Evolutionary conservation across 768 basidiomycete genomes (phyloP), one percentile per base, ranked within the genome.

Genomic region (Termitomyces eurrhizus): DNA sequence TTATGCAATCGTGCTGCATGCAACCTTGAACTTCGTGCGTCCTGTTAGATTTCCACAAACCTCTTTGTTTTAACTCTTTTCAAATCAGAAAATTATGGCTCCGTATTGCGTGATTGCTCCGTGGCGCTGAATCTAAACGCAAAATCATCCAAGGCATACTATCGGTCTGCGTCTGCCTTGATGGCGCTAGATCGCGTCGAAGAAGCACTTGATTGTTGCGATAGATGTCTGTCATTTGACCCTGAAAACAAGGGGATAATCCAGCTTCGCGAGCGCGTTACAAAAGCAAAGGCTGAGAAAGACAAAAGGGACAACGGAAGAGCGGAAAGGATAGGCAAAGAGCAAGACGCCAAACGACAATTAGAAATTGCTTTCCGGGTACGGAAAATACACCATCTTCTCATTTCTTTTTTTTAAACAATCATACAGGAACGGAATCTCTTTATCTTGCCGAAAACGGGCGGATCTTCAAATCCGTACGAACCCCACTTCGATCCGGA

Each of bases 1-100:
- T 76, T 92, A 48, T 86, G 88, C 69, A 99, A 99, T 73, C 84
- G 95, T 45, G 94, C 96, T 5, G 95, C 94, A 7, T 95, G 93
- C 64, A 95, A 98, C 69, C 80, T 98, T 18, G 92, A 93, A 70
- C 81, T 95, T 21, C 77, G 94, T 93, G 65, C 68, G 89, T 70
- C 29, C 36, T 18, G 35, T 52, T 21, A 26, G 21, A 41, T 49
- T 36, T 24, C 44, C 12, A 54, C 59, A 39, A 39, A n/a, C n/a
- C 16, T 57, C 56, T 48, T 57, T 16, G 16, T 41, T 29, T 59
- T 29, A 39, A 53, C 42, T 36, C 26, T 61, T 24, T 24, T 21
- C 32, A 16, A 49, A 49, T 37, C 69, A 94, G 95, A 90, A 71
- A 99, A 98, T 72, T 90, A 90, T 66, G 92, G 95, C 9, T 82